phyloP scores from a whole-genome alignment of 345 rosid genomes.

The Eucalyptus victrix region DNA sequence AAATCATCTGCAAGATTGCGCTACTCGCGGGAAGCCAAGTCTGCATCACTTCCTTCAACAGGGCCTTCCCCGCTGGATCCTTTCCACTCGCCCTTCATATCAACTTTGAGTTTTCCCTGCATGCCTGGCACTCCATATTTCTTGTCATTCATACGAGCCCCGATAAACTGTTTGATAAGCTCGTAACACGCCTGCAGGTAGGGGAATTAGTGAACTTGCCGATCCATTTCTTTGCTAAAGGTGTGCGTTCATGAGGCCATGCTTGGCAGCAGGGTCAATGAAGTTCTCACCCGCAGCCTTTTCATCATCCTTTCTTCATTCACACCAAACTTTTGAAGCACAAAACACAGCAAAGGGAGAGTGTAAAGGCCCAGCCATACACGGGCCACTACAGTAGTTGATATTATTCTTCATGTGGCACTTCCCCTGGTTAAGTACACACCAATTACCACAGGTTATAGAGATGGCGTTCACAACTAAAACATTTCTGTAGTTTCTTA shows the following conservation, averaged over 20 bases:
- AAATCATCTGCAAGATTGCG: slow-evolving; percentile 65
- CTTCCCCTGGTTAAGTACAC: not conserved
- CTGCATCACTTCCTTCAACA: slow-evolving; percentile 84
- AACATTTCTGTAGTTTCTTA: not conserved
- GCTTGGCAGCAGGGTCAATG: slow-evolving; percentile 53
- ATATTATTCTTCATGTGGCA: not conserved
- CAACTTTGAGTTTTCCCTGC: slow-evolving; percentile 41
- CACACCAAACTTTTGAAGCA: slow-evolving; percentile 62
- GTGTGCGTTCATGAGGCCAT: too few relatives aligned
- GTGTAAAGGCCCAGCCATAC: slow-evolving; percentile 72
- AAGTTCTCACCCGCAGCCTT: slow-evolving; percentile 64
- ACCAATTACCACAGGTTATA: not conserved
- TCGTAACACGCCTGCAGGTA: slow-evolving; percentile 67
- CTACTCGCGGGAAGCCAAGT: slow-evolving; percentile 66
- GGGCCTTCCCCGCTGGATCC: slow-evolving; percentile 49
- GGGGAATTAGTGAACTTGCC: slow-evolving; percentile 44
- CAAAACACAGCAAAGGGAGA: slow-evolving; percentile 65
- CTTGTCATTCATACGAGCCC: slow-evolving; percentile 57
- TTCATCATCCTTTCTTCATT: slow-evolving; percentile 70
- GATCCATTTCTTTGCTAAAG: slow-evolving; percentile 29
- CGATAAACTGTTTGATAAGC: slow-evolving; percentile 64
- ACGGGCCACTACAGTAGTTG: not conserved
- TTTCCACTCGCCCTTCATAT: slow-evolving; percentile 55
- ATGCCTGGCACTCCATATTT: slow-evolving; percentile 70
- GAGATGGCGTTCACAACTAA: not conserved